Conservation (phyloP, 1,139 yeast genomes). For the Blastobotrys apis region DNA sequence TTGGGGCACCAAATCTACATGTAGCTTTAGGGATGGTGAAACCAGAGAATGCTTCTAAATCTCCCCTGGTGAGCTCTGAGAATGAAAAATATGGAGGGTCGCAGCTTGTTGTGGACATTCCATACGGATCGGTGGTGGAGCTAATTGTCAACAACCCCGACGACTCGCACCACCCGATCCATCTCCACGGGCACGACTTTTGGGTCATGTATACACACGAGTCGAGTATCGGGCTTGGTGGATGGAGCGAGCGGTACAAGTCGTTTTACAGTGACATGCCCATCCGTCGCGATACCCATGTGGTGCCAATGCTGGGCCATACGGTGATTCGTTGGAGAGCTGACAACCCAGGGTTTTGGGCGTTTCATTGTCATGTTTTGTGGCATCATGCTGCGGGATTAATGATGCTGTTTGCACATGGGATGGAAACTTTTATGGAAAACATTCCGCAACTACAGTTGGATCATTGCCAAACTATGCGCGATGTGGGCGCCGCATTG, state of each 20-base stretch:
- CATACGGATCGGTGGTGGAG: constrained; percentile 45
- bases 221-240: constrained; percentile 22
- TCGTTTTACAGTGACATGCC: constrained; percentile 57
- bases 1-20: constrained; percentile 28
- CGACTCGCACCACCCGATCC: constrained; percentile 89
- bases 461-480: constrained; percentile 4
- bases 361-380: constrained; percentile 79
- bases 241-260: constrained; percentile 41
- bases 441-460: constrained; percentile 14
- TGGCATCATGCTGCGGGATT: constrained; percentile 82
- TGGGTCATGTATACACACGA: constrained; percentile 52
- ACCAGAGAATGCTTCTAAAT: constrained; percentile 12
- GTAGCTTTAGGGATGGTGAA: constrained; percentile 23
- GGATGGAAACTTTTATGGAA: constrained; percentile 18
- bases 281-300: constrained; percentile 58
- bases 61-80: constrained; percentile 4
- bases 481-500: neutral
- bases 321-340: constrained; percentile 63
- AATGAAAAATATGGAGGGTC: constrained; percentile 25
- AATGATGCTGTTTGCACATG: constrained; percentile 42
- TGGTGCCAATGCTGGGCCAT: constrained; percentile 55
- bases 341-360: constrained; percentile 79
- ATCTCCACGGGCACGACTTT: constrained; percentile 45
- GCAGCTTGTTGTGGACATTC: constrained; percentile 11
- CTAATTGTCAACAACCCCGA: constrained; percentile 67